These are phyloP conservation scores for Ogataea populi-albae DNA, from an alignment of 805 yeast species.

Conservation along the genomic window DNA sequence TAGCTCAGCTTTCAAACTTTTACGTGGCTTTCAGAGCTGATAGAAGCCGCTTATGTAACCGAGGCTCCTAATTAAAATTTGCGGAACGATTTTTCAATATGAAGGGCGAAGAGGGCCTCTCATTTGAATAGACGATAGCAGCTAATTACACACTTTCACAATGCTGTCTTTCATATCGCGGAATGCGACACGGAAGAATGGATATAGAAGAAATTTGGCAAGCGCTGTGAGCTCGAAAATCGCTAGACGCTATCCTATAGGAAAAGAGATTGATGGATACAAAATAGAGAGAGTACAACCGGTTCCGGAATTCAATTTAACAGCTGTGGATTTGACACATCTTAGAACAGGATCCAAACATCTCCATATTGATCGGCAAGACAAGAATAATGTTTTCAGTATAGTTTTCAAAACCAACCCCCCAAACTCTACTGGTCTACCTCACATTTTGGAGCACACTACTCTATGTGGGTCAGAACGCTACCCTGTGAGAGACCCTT, in stretches of 20 bases:
- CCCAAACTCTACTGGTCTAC: slow-evolving; percentile 92
- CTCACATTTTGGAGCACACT: slow-evolving; percentile 94
- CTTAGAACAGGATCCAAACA: slow-evolving; percentile 71
- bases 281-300: slow-evolving; percentile 58
- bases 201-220: slow-evolving; percentile 4
- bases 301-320: slow-evolving; percentile 77
- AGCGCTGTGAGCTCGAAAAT: slow-evolving; percentile 14
- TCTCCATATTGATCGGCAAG: slow-evolving; percentile 80
- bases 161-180: too few relatives aligned
- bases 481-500: slow-evolving; percentile 95
- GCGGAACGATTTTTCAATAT: too few relatives aligned
- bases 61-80: too few relatives aligned
- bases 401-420: slow-evolving; percentile 92
- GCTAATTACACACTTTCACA: too few relatives aligned
- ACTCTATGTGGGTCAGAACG: slow-evolving; percentile 90
- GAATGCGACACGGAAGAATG: not conserved
- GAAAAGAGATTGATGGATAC: slow-evolving; percentile 64
- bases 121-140: too few relatives aligned
- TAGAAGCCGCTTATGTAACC: too few relatives aligned
- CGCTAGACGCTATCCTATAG: slow-evolving; percentile 56
- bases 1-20: too few relatives aligned
- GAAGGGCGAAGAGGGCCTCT: too few relatives aligned
- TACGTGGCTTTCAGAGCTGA: too few relatives aligned
- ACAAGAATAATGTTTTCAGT: slow-evolving; percentile 82
- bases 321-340: slow-evolving; percentile 75